Base-by-base conservation (phyloP, 805 yeast species). In the Wickerhamiella spandovensis region DNA sequence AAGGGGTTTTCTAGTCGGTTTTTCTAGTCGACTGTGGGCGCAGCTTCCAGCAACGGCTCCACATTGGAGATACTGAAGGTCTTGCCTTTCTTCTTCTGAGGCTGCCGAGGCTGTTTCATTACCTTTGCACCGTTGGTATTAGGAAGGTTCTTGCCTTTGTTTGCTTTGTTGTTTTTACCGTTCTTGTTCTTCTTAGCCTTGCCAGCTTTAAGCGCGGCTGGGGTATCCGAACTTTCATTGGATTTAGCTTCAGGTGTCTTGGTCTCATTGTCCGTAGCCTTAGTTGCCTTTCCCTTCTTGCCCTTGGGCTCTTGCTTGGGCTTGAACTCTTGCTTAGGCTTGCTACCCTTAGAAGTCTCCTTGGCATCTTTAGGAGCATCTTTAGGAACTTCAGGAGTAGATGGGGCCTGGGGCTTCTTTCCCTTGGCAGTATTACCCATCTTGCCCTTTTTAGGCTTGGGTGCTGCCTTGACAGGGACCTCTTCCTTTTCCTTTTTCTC, bases 301-400 rank as follows among this genome's bases (percentile, higher is more conserved):
- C 45, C 30, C 22, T 38, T 39, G 8, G 25, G 8, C 25, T 24
- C n/a, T n/a, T n/a, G n/a, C n/a, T n/a, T n/a, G n/a, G n/a, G n/a
- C n/a, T n/a, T n/a, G n/a, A n/a, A n/a, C n/a, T n/a, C n/a, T n/a
- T n/a, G n/a, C 9, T 32, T 39, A 20, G 30, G 39, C 22, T 25
- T 25, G 6, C 30, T 25, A 10, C 9, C 6, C 30, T 25, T 25
- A 10, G 48, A 37, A 13, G 5, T 51, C 58, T 51, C 53, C 67
- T 69, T 25, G 60, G 58, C 52, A 69, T 28, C 32, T 15, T 28
- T 28, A 28, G 7, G 15, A 24, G 25, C 8, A 24, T 24, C 8
- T 9, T 28, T 28, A 15, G 12, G 42, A 17, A 9, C 22, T 9
- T 13, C 12, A 13, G 9, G 35, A 13, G 9, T 30, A 13, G 9